Percentiles rank a stretch among this genome's conserved stretches.
Conservation (phyloP, 768 basidiomycete species). For the Mycena filopes region DNA sequence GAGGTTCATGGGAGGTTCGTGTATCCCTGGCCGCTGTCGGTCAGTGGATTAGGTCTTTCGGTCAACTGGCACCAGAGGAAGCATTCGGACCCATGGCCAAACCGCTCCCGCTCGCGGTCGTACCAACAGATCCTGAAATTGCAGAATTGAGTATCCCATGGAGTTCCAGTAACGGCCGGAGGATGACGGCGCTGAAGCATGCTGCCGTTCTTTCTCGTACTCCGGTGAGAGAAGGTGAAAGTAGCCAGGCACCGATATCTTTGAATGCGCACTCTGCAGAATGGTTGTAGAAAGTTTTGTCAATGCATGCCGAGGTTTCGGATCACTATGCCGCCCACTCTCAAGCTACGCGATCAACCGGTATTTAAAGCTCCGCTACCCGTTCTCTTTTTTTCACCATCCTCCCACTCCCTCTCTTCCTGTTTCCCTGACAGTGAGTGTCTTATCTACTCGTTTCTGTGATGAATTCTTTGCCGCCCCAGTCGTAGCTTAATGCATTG, state of each 20-base stretch:
- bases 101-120: conserved; percentile 49
- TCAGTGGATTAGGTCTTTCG: conserved; percentile 67
- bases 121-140: conserved; percentile 52
- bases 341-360: too few relatives aligned
- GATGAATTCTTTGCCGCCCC: too few relatives aligned
- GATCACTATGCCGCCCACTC: too few relatives aligned
- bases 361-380: too few relatives aligned
- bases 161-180: conserved; percentile 34
- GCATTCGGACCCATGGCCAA: conserved; percentile 52
- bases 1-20: conserved; percentile 69
- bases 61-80: conserved; percentile 49
- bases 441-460: too few relatives aligned
- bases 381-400: too few relatives aligned
- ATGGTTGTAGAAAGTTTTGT: conserved; percentile 37
- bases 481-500: too few relatives aligned
- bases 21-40: conserved; percentile 68
- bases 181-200: conserved; percentile 58
- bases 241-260: conserved; percentile 44
- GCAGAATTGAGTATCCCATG: conserved; percentile 42
- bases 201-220: conserved; percentile 55
- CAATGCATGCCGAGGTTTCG: too few relatives aligned
- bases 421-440: too few relatives aligned
- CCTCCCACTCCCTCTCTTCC: too few relatives aligned
- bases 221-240: conserved; percentile 50
- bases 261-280: conserved; percentile 42